Evolutionary conservation across 1,284 basidiomycete genomes (phyloP), one percentile per base, ranked within the genome.

Genomic region (Boletus semigastroideus): DNA sequence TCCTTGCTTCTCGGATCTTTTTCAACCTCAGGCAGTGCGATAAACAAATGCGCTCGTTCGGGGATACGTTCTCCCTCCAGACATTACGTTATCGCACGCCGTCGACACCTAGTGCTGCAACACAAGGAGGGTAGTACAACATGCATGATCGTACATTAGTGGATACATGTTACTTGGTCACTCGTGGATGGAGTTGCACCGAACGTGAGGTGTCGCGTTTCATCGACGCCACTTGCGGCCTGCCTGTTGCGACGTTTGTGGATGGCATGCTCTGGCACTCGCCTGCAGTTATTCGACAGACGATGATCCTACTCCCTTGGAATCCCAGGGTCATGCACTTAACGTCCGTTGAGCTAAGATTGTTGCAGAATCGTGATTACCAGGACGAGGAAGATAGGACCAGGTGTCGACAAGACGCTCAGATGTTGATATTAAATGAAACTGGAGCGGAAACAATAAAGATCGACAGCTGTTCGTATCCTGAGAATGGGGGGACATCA

Each of bases 1-100:
- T 69, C n/a, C 58, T 69, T 10, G 54, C 64, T 36, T 63, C 52
- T 41, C 60, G 67, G 19, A 68, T 65, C 28, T 62, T 69, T 27
- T 69, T 66, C 54, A 67, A 64, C 45, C 64, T 69, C 2, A 61
- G 44, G 22, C 43, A 53, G 17, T 64, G 61, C 20, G 54, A 66
- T 37, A 39, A 22, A 36, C 31, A 53, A 22, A 17, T 39, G 4
- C 27, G 30, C 5, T n/a, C 17, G 9, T 13, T 14, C 1, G 37
- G 13, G 13, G 14, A 42, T 0, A 46, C 31, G 4, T 6, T 49
- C n/a, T 40, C 60, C 3, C 58, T 63, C 0, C 46, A 30, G 11
- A 25, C 52, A 11, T 19, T 65, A 34, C 48, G 22, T 12, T 55
- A 47, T 41, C 53, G 41, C 2, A 6, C 41, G 9, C n/a, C 19